These are phyloP conservation scores for Silene uniflora DNA, from an alignment of 148 eudicot species.

Conservation along the genomic window DNA sequence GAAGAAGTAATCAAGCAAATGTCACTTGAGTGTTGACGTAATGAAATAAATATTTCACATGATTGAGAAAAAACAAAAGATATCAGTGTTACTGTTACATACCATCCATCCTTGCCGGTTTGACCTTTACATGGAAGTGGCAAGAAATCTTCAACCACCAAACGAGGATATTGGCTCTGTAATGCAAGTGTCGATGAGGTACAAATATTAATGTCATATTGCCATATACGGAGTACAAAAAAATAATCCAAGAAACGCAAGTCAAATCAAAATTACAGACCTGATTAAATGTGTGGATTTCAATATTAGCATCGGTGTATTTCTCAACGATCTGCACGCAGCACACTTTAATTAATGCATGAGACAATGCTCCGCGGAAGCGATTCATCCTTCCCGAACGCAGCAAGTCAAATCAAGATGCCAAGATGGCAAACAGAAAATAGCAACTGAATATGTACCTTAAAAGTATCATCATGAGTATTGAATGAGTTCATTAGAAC, in stretches of 20 bases:
- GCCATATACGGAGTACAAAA: neutral
- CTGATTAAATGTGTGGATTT: constrained; percentile 97
- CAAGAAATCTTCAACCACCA: constrained; percentile 71
- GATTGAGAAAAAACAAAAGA: neutral
- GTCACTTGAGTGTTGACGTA: neutral
- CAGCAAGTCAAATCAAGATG: neutral
- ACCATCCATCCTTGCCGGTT: constrained; percentile 88
- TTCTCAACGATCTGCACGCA: constrained; percentile 77
- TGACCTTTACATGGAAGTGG: constrained; percentile 82
- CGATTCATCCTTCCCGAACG: too few relatives aligned
- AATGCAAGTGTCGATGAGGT: constrained; percentile 10
- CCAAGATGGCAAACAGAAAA: neutral
- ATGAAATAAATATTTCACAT: neutral
- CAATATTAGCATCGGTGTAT: constrained; percentile 61
- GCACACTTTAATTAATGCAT: neutral
- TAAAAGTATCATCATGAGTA: constrained; percentile 91
- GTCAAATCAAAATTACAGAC: constrained; percentile 31
- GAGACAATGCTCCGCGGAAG: constrained; percentile 17
- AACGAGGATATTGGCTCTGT: constrained; percentile 95
- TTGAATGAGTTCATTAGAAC: constrained; percentile 98
- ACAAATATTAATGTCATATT: neutral
- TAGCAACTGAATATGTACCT: constrained; percentile 38
- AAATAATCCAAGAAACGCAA: neutral
- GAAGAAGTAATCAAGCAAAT: too few relatives aligned
- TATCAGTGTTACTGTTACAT: constrained; percentile 19